phyloP scores from a whole-genome alignment of 805 yeast genomes.

The Naumovozyma baii region DNA sequence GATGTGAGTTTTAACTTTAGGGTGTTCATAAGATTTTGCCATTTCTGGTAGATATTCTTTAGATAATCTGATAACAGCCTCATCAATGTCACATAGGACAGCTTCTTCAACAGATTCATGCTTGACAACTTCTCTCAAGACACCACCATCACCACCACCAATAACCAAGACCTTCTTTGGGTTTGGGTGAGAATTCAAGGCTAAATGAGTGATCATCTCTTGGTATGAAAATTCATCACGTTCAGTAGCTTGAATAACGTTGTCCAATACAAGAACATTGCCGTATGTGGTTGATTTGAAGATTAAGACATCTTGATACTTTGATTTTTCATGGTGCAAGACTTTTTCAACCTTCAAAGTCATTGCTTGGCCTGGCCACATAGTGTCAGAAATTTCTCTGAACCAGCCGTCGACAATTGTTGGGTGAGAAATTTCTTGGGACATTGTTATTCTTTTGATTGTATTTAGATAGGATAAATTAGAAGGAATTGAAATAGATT shows the following conservation, averaged over 20 bases:
- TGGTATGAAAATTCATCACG: constrained; percentile 96
- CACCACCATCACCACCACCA: constrained; percentile 99
- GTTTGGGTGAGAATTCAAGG: constrained; percentile 84
- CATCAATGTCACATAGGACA: constrained; percentile 89
- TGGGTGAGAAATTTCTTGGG: constrained; percentile 34
- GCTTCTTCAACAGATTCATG: constrained; percentile 83
- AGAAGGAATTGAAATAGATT: neutral
- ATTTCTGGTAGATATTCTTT: constrained; percentile 81
- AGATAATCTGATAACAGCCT: constrained; percentile 77
- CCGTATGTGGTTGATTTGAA: constrained; percentile 92
- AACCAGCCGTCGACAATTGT: constrained; percentile 78
- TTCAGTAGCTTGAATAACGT: constrained; percentile 92
- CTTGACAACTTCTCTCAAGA: constrained; percentile 86
- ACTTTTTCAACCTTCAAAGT: constrained; percentile 78
- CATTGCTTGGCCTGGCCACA: constrained; percentile 99
- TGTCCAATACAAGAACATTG: constrained; percentile 88
- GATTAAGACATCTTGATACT: constrained; percentile 87
- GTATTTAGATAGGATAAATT: neutral
- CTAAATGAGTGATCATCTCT: constrained; percentile 95
- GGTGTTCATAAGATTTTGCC: constrained; percentile 76
- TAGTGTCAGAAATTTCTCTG: constrained; percentile 85
- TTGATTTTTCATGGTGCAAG: constrained; percentile 73
- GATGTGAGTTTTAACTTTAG: constrained; percentile 81
- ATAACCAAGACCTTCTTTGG: constrained; percentile 90
- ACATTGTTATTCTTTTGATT: constrained; percentile 11